Percentiles rank a stretch among this genome's conserved stretches.
These are phyloP conservation scores for Inga oerstediana DNA, from an alignment of 306 rosid genomes.

Conservation along the genomic window DNA sequence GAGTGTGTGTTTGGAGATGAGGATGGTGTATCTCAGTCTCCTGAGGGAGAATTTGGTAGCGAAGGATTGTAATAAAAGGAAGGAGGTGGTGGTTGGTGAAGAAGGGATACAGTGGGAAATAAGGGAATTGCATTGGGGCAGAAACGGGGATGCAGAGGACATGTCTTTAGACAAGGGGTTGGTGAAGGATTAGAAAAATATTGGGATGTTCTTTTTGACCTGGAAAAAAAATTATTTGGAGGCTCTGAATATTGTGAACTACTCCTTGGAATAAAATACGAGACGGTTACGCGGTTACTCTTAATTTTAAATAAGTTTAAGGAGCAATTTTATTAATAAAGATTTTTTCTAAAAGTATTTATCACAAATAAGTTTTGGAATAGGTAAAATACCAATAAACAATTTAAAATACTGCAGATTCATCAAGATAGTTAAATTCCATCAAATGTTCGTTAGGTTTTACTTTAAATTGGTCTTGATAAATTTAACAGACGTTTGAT, in stretches of 20 bases:
- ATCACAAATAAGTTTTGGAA: too few relatives aligned
- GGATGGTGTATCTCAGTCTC: not conserved
- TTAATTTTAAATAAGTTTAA: too few relatives aligned
- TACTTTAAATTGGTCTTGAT: too few relatives aligned
- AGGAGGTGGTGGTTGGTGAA: slow-evolving; percentile 46
- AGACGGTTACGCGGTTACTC: too few relatives aligned
- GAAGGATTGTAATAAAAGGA: not conserved
- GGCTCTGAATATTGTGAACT: not conserved
- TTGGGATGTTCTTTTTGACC: not conserved
- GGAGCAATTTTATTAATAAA: too few relatives aligned
- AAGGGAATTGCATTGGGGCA: not conserved
- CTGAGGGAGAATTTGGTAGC: not conserved
- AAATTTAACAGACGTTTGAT: too few relatives aligned
- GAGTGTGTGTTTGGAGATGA: not conserved
- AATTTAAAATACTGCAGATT: too few relatives aligned
- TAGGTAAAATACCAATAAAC: too few relatives aligned
- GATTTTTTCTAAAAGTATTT: too few relatives aligned
- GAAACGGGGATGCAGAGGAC: not conserved
- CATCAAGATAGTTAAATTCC: too few relatives aligned
- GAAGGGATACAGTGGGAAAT: slow-evolving; percentile 35
- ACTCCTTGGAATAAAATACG: too few relatives aligned
- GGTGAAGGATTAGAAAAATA: slow-evolving; percentile 17
- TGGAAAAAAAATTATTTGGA: not conserved
- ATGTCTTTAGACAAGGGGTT: slow-evolving; percentile 1
- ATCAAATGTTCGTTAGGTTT: too few relatives aligned